These are phyloP conservation scores for Paraleonurus japonicus DNA, from an alignment of 257 asterid genomes.

Conservation along the genomic window DNA sequence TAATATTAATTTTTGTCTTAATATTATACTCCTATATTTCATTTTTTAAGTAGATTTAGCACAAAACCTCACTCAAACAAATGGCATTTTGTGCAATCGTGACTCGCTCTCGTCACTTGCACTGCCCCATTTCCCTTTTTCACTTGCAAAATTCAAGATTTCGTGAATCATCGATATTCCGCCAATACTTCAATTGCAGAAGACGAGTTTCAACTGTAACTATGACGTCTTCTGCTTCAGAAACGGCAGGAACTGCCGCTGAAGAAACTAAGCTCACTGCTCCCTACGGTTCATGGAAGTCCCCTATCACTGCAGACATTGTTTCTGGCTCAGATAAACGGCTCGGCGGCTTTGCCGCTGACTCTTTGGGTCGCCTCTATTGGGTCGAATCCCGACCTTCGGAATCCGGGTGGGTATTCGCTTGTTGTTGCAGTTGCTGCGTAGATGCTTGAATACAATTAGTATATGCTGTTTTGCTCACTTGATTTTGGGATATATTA, in stretches of 20 bases:
- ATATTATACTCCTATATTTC: neutral
- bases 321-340: conserved; percentile 72
- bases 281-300: conserved; percentile 96
- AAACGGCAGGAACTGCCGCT: conserved; percentile 25
- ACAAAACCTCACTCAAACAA: neutral
- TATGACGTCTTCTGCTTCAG: conserved; percentile 34
- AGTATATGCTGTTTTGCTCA: neutral
- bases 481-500: neutral
- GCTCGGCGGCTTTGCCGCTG: conserved; percentile 71
- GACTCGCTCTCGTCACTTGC: conserved; percentile 31
- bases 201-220: conserved; percentile 22
- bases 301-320: conserved; percentile 83
- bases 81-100: conserved; percentile 36
- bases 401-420: conserved; percentile 83
- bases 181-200: conserved; percentile 6
- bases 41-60: neutral
- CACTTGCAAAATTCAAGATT: conserved; percentile 25
- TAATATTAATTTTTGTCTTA: too few species aligned
- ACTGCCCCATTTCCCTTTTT: neutral
- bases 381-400: conserved; percentile 87
- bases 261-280: conserved; percentile 42
- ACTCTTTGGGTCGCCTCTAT: conserved; percentile 62
- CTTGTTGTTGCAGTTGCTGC: neutral
- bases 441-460: neutral
- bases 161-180: conserved; percentile 6